These are phyloP conservation scores for Teunomyces stri DNA, from an alignment of 805 yeast species.

Conservation along the genomic window DNA sequence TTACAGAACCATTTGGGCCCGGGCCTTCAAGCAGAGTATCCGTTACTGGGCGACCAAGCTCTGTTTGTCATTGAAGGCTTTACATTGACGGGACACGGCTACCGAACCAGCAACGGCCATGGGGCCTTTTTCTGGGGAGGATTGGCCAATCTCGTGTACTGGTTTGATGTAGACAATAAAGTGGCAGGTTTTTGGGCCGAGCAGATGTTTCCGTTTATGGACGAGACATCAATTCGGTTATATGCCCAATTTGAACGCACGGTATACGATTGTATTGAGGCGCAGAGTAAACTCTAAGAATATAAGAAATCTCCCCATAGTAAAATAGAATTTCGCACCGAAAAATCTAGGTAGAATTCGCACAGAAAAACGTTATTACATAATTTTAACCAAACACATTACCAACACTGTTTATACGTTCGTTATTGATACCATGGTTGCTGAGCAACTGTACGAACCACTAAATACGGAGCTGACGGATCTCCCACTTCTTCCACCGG, in stretches of 20 bases:
- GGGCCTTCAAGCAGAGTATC: slow-evolving; percentile 15
- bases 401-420: neutral
- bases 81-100: slow-evolving; percentile 36
- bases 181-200: slow-evolving; percentile 41
- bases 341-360: no score
- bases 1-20: slow-evolving; percentile 31
- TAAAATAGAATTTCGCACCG: no score
- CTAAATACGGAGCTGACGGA: neutral
- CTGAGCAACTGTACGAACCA: slow-evolving; percentile 2
- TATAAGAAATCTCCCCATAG: no score
- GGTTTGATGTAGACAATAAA: slow-evolving; percentile 38
- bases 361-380: neutral
- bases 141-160: slow-evolving; percentile 36
- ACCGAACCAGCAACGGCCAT: slow-evolving; percentile 33
- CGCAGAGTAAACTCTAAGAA: neutral
- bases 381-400: neutral
- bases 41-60: slow-evolving; percentile 9
- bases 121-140: slow-evolving; percentile 41
- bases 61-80: slow-evolving; percentile 24
- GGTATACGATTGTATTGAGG: slow-evolving; percentile 20
- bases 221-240: slow-evolving; percentile 15
- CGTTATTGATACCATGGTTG: slow-evolving; percentile 1
- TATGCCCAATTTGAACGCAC: slow-evolving; percentile 23
- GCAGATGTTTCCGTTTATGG: slow-evolving; percentile 36
- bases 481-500: slow-evolving; percentile 12